Percentiles rank a stretch among this genome's conserved stretches.
Evolutionary conservation across 352 stramenopile genomes (phyloP).

Genomic region (Globisporangium recalcitrans): DNA sequence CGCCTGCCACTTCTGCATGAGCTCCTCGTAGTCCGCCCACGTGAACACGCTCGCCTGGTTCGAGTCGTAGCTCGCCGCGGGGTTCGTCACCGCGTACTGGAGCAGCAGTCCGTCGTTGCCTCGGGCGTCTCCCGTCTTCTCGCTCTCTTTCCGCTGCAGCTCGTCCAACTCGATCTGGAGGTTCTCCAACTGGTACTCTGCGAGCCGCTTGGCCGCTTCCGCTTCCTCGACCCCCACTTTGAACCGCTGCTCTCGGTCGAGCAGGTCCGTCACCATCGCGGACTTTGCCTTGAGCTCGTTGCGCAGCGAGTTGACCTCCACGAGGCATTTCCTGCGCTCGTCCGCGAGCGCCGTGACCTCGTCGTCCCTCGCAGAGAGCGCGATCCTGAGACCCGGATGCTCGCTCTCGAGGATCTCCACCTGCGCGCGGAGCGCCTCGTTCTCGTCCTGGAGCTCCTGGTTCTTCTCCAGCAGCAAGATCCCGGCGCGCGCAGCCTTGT

Average conservation of each 20-base stretch:
- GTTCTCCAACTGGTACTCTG: conserved; percentile 30
- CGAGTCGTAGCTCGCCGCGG: conserved; percentile 49
- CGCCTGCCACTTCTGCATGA: conserved; percentile 37
- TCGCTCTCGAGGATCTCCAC: conserved; percentile 49
- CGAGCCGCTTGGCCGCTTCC: conserved; percentile 23
- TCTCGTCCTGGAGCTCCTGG: conserved; percentile 57
- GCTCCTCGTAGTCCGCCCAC: conserved; percentile 45
- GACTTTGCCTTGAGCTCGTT: conserved; percentile 58
- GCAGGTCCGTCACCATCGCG: conserved; percentile 41
- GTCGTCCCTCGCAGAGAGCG: conserved; percentile 31
- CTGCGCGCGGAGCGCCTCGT: conserved; percentile 50
- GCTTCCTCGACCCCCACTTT: conserved; percentile 30
- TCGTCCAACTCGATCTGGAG: conserved; percentile 29
- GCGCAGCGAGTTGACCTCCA: conserved; percentile 52
- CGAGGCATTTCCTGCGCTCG: conserved; percentile 34
- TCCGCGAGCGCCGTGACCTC: conserved; percentile 40
- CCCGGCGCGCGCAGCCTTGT: conserved; percentile 56
- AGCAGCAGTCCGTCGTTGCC: conserved; percentile 8
- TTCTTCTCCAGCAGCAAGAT: conserved; percentile 76
- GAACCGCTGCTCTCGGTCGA: conserved; percentile 48
- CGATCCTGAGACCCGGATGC: conserved; percentile 33
- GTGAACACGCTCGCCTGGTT: conserved; percentile 55
- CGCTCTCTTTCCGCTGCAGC: conserved; percentile 8
- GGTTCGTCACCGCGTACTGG: conserved; percentile 30
- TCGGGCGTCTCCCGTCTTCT: conserved; percentile 13